Base-by-base conservation (phyloP, 2,329 filamentous ascomycete species). In the Phialophora macrospora region DNA sequence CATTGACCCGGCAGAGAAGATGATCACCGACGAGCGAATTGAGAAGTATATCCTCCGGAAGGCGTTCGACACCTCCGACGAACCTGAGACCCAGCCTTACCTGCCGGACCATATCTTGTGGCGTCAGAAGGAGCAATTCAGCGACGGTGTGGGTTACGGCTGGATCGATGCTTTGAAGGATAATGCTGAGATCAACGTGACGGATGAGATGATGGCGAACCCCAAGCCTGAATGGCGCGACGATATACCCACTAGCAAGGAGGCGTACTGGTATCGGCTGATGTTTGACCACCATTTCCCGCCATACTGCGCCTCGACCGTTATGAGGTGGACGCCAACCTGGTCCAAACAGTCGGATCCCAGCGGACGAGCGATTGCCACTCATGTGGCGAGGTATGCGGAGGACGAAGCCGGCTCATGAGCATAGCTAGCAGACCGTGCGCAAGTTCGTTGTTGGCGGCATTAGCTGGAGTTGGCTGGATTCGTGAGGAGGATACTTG, bases 231-330 rank as follows among this genome's bases (percentile, higher is more conserved):
- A 97, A 79, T 99, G 96, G 96, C 94, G 93, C 58, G 81, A 82
- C 74, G 96, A 99, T 76, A 87, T 97, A 69, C 96, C 95, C 9
- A 93, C 97, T 76, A 93, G 90, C 75, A 99, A 99, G 86, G 95
- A 99, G 82, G 95, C 93, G 81, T 96, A 97, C 85, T 99, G 95
- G 95, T 99, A 99, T 83, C 90, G 95, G 74, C 85, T 83, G 78
- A 98, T 99, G 94, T 99, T 98, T 77, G 95, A 99, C 79, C 94
- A 99, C 85, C 94, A 96, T 80, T 99, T 98, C 87, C 95, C 95
- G 55, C 86, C 89, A 63, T 89, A 89, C 75, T 98, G 94, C 77
- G 96, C 95, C 8, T 89, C 87, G 66, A 99, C 95, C 7, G 95
- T 99, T 61, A 90, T 92, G 91, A 86, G 95, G 75, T 99, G 95